Percentiles rank a stretch among this genome's conserved stretches.
These are phyloP conservation scores for Zoysia japonica DNA, from an alignment of 176 grass and related monocot genomes.

Conservation along the genomic window DNA sequence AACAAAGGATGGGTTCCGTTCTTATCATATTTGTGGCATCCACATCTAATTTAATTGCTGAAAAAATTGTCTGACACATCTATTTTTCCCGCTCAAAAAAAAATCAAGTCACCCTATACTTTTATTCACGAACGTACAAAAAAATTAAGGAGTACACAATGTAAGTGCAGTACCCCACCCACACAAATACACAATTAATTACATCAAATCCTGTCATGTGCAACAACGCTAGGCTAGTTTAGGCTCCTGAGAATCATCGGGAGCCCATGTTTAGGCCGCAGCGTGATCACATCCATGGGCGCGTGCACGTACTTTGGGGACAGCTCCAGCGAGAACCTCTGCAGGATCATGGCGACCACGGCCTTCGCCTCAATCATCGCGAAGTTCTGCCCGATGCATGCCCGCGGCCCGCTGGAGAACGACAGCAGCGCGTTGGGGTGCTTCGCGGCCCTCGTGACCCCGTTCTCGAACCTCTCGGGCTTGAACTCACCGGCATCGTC, in stretches of 20 bases:
- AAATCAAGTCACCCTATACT: too few species aligned
- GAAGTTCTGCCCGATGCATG: conserved; percentile 67
- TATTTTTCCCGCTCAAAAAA: too few species aligned
- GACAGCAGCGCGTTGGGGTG: conserved; percentile 51
- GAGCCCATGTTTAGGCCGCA: conserved; percentile 42
- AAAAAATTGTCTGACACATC: too few species aligned
- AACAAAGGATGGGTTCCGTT: too few species aligned
- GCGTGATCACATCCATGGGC: conserved; percentile 32
- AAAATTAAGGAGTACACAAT: too few species aligned
- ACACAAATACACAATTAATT: neutral
- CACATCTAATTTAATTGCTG: too few species aligned
- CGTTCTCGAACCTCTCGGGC: conserved; percentile 48
- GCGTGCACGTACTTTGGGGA: conserved; percentile 53
- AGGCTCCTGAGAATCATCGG: conserved; percentile 33
- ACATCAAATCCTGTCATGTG: neutral
- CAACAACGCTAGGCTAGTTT: neutral
- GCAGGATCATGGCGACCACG: conserved; percentile 50
- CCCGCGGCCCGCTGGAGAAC: conserved; percentile 47
- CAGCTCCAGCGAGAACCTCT: conserved; percentile 50
- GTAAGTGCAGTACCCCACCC: too few species aligned
- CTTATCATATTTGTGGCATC: too few species aligned
- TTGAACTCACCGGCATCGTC: conserved; percentile 47
- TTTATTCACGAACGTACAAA: too few species aligned
- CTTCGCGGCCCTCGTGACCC: conserved; percentile 41
- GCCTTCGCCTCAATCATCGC: conserved; percentile 56